Evolutionary conservation across 208 protist species (phyloP).

Genomic region (Trypanosoma mega): DNA sequence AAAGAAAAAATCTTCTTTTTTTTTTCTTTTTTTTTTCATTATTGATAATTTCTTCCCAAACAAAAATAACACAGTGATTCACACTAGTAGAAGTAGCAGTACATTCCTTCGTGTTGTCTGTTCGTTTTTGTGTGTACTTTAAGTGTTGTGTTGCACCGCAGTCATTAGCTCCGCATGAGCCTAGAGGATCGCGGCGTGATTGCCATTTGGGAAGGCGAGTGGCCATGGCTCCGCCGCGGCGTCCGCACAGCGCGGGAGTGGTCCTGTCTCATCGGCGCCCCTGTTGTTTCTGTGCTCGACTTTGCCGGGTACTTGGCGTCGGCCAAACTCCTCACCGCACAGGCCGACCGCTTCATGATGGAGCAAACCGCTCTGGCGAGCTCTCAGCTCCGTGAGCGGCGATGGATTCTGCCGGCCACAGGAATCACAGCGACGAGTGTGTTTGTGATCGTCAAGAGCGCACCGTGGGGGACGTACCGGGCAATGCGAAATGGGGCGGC

Average conservation of each 20-base stretch:
- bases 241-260: slow-evolving; percentile 46
- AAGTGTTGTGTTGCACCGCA: too few relatives aligned
- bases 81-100: too few relatives aligned
- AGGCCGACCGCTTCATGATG: slow-evolving; percentile 51
- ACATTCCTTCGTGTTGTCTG: too few relatives aligned
- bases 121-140: too few relatives aligned
- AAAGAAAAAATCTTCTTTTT: too few relatives aligned
- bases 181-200: slow-evolving; percentile 28
- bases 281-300: slow-evolving; percentile 37
- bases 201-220: slow-evolving; percentile 74
- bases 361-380: slow-evolving; percentile 31
- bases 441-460: slow-evolving; percentile 60
- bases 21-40: too few relatives aligned
- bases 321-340: slow-evolving; percentile 37
- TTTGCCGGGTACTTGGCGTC: slow-evolving; percentile 47
- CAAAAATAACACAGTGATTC: too few relatives aligned
- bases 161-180: too few relatives aligned
- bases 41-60: too few relatives aligned
- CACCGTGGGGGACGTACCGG: slow-evolving; percentile 49
- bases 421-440: slow-evolving; percentile 41
- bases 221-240: slow-evolving; percentile 63
- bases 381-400: slow-evolving; percentile 29
- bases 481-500: slow-evolving; percentile 64
- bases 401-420: slow-evolving; percentile 62
- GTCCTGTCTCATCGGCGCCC: slow-evolving; percentile 11